Evolutionary conservation across 345 rosid genomes (phyloP), one percentile per base, ranked within the genome.

Genomic region (Jatropha curcas): DNA sequence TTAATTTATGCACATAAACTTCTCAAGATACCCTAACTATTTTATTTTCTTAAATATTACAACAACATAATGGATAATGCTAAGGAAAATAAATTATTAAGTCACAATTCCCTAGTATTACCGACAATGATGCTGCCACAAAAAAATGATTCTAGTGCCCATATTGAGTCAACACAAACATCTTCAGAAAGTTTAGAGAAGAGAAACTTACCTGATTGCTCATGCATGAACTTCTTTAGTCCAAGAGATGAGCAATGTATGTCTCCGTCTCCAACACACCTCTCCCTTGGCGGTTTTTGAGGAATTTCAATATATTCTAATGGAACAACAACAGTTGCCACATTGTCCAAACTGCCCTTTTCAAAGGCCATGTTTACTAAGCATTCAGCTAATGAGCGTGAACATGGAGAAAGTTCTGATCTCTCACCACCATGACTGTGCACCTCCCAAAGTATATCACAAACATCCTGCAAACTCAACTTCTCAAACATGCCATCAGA

Each of bases 401-500:
- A 80, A 82, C 93, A 92, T 67, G 90, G 79, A 81, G 94, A 77
- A 35, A 83, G 39, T 70, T 82, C 85, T 14, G 84, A 76, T 56
- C 82, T 75, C 61, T 71, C 60, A 28, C 76, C 74, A 63, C 80
- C 88, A 67, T 79, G 81, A 30, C 75, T 68, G 28, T 80, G 83
- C 55, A 77, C 86, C 78, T 88, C 93, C 90, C 89, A 83, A 34
- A 94, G 73, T 80, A 88, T 66, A 85, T 94, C 94, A 69, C 98
- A 92, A 57, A 88, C 96, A 37, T 90, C 93, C 74, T 90, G 93
- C 76, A 86, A 76, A 76, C 87, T 82, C 84, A 89, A 68, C 76
- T 86, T 89, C 81, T 92, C 98, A 82, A 94, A 92, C 76, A 94
- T 73, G 59, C 98, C 98, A 88, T 94, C 98, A n/a, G 98, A 86